These are phyloP conservation scores for Lasiodiplodia sp. DNA, from an alignment of 2,329 filamentous ascomycete species.

Conservation along the genomic window DNA sequence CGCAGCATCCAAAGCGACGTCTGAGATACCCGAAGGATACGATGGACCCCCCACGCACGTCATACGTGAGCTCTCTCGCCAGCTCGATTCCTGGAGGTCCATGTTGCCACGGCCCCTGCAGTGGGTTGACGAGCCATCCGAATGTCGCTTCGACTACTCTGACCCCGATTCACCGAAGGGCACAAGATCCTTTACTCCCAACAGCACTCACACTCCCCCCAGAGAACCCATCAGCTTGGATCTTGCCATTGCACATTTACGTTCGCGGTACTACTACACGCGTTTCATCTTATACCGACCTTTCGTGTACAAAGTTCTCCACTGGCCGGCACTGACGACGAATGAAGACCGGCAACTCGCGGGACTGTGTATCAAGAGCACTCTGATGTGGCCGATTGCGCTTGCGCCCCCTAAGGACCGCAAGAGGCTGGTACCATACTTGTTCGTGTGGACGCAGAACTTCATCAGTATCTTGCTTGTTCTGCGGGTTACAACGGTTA, in stretches of 20 bases:
- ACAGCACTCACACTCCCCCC: background rate
- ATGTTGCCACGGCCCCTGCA: constrained; percentile 62
- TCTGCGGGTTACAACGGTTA: constrained; percentile 61
- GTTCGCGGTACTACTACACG: constrained; percentile 35
- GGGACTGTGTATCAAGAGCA: constrained; percentile 64
- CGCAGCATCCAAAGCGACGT: constrained; percentile 27
- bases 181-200: constrained; percentile 5
- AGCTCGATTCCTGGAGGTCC: constrained; percentile 65
- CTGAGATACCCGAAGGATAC: constrained; percentile 41
- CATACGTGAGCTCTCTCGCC: constrained; percentile 60
- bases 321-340: constrained; percentile 62
- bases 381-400: constrained; percentile 66
- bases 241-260: constrained; percentile 32
- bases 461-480: constrained; percentile 66
- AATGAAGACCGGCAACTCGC: constrained; percentile 62
- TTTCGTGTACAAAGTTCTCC: constrained; percentile 35
- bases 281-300: constrained; percentile 34
- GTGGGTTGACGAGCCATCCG: constrained; percentile 63
- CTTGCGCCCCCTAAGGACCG: constrained; percentile 64
- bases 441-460: constrained; percentile 70
- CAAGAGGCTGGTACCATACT: constrained; percentile 65
- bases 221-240: constrained; percentile 1
- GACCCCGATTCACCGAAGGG: background rate
- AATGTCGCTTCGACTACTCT: constrained; percentile 40
- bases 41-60: constrained; percentile 50